Evolutionary conservation across 83 land plant genomes (phyloP).

Genomic region (Thuja plicata): DNA sequence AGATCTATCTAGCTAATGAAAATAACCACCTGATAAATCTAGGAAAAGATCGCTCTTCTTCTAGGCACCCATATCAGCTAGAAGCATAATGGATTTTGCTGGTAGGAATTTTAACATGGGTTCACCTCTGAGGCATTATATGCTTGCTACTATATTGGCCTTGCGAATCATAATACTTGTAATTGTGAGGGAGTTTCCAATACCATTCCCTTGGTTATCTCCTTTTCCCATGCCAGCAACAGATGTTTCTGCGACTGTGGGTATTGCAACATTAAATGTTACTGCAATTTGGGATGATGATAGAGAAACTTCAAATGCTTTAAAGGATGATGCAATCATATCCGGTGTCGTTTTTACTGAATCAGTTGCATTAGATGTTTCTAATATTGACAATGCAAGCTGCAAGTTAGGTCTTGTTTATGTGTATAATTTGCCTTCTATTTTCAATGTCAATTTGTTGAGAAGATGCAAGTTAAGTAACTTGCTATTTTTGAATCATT

Average conservation of each 20-base stretch:
- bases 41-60: too few species aligned
- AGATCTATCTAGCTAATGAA: too few species aligned
- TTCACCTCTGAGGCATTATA: neutral
- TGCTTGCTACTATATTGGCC: neutral
- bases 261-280: neutral
- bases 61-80: too few species aligned
- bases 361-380: too few species aligned
- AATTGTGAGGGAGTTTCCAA: neutral
- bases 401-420: slow-evolving; percentile 39
- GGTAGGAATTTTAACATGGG: neutral
- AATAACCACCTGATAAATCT: too few species aligned
- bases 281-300: too few species aligned
- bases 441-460: slow-evolving; percentile 41
- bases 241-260: neutral
- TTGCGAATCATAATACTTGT: too few species aligned
- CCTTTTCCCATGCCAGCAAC: neutral
- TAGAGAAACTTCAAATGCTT: neutral
- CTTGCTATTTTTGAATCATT: too few species aligned
- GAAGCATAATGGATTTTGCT: neutral
- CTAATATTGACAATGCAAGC: neutral
- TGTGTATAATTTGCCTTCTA: slow-evolving; percentile 53
- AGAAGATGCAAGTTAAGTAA: too few species aligned
- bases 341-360: neutral
- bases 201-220: neutral
- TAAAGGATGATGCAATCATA: neutral